Evolutionary conservation across 2,329 filamentous ascomycete species (phyloP).

Genomic region (Neonectria sp.): DNA sequence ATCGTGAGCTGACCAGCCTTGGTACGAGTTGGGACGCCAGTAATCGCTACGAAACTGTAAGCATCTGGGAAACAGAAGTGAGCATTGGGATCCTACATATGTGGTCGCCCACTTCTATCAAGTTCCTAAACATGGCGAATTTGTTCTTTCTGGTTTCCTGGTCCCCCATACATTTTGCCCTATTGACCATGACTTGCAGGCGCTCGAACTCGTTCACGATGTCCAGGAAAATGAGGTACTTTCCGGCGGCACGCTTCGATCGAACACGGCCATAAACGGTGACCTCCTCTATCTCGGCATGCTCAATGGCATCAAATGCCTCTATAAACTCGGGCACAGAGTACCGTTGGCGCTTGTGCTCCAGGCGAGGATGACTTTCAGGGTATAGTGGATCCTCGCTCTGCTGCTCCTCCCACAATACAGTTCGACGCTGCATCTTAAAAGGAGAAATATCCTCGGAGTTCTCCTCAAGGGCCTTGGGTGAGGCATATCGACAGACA

Average conservation of each 20-base stretch:
- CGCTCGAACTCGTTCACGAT: constrained; percentile 80
- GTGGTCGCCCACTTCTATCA: constrained; percentile 86
- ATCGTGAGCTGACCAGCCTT: constrained; percentile 83
- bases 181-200: constrained; percentile 84
- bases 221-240: constrained; percentile 88
- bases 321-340: constrained; percentile 55
- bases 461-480: constrained; percentile 37
- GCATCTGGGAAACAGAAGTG: constrained; percentile 38
- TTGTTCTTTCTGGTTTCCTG: constrained; percentile 54
- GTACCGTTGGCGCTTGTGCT: constrained; percentile 45
- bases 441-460: constrained; percentile 52
- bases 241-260: constrained; percentile 79
- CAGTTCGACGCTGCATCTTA: constrained; percentile 54
- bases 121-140: constrained; percentile 74
- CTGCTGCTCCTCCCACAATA: constrained; percentile 52
- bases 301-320: constrained; percentile 45
- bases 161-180: constrained; percentile 62
- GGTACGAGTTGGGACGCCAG: constrained; percentile 79
- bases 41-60: constrained; percentile 69
- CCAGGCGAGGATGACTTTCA: constrained; percentile 55
- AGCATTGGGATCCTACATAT: constrained; percentile 73
- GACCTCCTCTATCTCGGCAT: constrained; percentile 47
- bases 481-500: constrained; percentile 17
- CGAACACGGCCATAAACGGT: constrained; percentile 75
- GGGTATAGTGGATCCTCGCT: constrained; percentile 54